Evolutionary conservation across 2,329 filamentous ascomycete genomes (phyloP), one percentile per base, ranked within the genome.

Genomic region (Seiridium cupressi): DNA sequence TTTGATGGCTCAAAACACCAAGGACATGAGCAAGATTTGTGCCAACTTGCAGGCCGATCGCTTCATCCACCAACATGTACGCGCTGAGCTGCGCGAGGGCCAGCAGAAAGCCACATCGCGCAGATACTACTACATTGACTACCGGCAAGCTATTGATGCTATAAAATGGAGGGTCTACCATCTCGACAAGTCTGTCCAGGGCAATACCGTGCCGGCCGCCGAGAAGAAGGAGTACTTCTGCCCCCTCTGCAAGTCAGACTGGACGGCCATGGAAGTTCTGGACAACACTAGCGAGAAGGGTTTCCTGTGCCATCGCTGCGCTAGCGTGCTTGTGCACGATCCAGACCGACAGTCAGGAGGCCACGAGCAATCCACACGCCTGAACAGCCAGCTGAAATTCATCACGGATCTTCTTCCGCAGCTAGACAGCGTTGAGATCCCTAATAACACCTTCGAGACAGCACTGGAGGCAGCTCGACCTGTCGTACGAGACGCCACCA

Each of bases 91-190:
- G 59, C 88, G 89, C 65, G 90, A 93, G 70, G 92, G 91, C 56
- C 91, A 93, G 61, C 89, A 90, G 60, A 89, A 93, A 57, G 90
- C 92, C 4, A 89, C 90, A 66, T 93, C 90, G 72, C 87, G 92
- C 69, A 96, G 94, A 63, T 99, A 97, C 82, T 99, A 96, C 79
- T 99, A 92, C 76, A 94, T 99, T 73, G 93, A 97, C 73, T 96
- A 96, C 70, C 92, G 95, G 61, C 90, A 92, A 60, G 92, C 94
- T 42, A 92, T 99, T 70, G 95, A 99, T 76, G 92, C 92, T 54
- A 96, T 97, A 77, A 99, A 99, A 75, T 99, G 91, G 84, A 89
- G 92, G 63, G 88, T 97, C 56, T 93, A 94, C 72, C 89, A 89
- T 60, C 87, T 98, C 67, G 93, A 93, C 66, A 93, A 94, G 73